phyloP scores from a whole-genome alignment of 192 early-diverging fungal genomes.

The Haplosporangium gracile region DNA sequence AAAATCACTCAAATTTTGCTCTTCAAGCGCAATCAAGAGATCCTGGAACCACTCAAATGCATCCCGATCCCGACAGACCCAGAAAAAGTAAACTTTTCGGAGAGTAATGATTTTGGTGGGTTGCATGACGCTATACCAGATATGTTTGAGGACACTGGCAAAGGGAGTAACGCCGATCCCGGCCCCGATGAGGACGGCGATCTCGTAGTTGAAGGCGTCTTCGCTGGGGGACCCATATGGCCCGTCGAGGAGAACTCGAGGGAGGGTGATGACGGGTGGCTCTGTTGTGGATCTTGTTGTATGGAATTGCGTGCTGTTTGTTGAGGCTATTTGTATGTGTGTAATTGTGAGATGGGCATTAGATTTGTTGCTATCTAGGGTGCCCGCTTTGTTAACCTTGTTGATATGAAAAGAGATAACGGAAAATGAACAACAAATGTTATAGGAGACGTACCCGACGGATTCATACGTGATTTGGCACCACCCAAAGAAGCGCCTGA shows the following conservation, averaged over 20 bases:
- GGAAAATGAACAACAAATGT: slow-evolving; percentile 62
- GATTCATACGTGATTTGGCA: neutral
- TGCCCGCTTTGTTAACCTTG: neutral
- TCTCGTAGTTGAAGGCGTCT: slow-evolving; percentile 80
- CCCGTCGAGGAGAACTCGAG: slow-evolving; percentile 72
- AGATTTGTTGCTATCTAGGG: neutral
- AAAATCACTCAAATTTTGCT: slow-evolving; percentile 79
- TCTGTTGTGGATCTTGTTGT: neutral
- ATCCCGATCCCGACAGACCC: slow-evolving; percentile 86
- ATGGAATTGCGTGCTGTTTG: slow-evolving; percentile 53
- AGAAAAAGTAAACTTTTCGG: slow-evolving; percentile 90
- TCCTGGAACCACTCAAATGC: slow-evolving; percentile 93
- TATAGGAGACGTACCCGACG: neutral
- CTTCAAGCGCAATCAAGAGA: slow-evolving; percentile 83
- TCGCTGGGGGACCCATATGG: slow-evolving; percentile 77
- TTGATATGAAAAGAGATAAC: neutral
- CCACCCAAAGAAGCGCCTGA: neutral
- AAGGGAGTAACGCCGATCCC: slow-evolving; percentile 88
- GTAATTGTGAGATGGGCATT: neutral
- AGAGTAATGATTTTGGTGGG: slow-evolving; percentile 58
- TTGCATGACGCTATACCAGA: slow-evolving; percentile 62
- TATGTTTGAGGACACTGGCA: slow-evolving; percentile 77
- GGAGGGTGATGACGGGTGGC: slow-evolving; percentile 38
- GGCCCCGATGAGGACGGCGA: slow-evolving; percentile 75
- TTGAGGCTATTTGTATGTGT: too few species aligned